Percentiles rank a stretch among this genome's conserved stretches.
These are phyloP conservation scores for Kodamaea plutei DNA, from an alignment of 1,139 yeast species.

Conservation along the genomic window DNA sequence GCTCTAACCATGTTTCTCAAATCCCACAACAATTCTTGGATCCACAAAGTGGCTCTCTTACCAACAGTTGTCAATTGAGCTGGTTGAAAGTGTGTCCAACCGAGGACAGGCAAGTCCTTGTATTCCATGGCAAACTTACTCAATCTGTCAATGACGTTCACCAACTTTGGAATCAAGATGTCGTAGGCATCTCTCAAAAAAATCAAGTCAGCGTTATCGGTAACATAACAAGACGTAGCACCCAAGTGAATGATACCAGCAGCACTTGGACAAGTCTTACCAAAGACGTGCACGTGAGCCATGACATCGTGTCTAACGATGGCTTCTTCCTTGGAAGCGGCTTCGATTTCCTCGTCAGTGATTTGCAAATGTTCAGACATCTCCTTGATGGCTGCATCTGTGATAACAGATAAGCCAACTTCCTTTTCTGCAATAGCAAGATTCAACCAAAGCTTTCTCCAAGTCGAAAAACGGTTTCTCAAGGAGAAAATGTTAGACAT, in stretches of 20 bases:
- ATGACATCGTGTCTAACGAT: constrained; percentile 98
- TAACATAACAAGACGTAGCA: constrained; percentile 96
- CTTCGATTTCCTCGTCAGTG: constrained; percentile 88
- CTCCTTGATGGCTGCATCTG: constrained; percentile 88
- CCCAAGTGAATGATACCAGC: constrained; percentile 98
- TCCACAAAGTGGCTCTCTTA: constrained; percentile 96
- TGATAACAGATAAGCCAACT: constrained; percentile 76
- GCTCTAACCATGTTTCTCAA: constrained; percentile 94
- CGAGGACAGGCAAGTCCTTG: constrained; percentile 94
- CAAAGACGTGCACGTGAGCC: constrained; percentile 98
- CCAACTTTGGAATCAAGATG: constrained; percentile 86
- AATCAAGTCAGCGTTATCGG: constrained; percentile 96
- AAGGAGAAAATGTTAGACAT: constrained; percentile 90
- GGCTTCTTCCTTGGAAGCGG: constrained; percentile 90
- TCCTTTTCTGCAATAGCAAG: constrained; percentile 94
- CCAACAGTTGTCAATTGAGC: constrained; percentile 99
- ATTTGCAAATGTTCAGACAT: constrained; percentile 73
- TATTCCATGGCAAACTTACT: constrained; percentile 82
- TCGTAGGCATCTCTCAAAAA: constrained; percentile 95
- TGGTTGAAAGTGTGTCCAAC: constrained; percentile 99
- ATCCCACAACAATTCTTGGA: constrained; percentile 97
- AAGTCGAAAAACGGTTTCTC: constrained; percentile 92
- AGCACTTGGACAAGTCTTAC: constrained; percentile 89
- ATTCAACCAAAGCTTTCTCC: constrained; percentile 97
- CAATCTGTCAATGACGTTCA: constrained; percentile 89